Evolutionary conservation across 345 rosid species (phyloP), one percentile per base, ranked within the genome.

Genomic region (Gynandropsis gynandra): DNA sequence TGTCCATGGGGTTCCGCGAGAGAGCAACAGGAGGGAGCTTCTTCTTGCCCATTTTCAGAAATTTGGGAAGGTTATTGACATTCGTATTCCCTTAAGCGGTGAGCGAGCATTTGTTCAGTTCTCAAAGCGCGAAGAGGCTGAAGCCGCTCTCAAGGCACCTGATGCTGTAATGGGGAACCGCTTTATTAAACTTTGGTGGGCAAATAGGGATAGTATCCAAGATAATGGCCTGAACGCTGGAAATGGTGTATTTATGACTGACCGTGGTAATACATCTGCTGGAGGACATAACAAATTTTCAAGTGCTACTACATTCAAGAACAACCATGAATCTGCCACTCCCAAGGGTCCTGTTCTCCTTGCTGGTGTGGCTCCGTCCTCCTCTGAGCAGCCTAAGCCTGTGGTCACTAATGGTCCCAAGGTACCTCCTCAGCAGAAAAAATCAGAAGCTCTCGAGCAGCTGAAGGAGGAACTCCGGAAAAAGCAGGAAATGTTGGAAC

Each of bases 131-230:
- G 97, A 92, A 70, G 95, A 85, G 62, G 96, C 96, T 39, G 98
- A 92, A 68, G 87, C 96, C 71, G 98, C 96, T 61, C 74, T 92
- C 44, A 75, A 59, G 66, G 78, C 98, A 55, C 98, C 96, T 62
- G 96, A 92, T 80, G 98, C 96, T 65, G 95, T 92, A 47, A 92
- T 92, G 98, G 98, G 96, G 48, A 92, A 92, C 70, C 95, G 96
- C 46, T 92, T 92, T 72, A 82, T 92, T 72, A 92, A 80, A 72
- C 78, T 92, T 48, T 83, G 86, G 87, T 92, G 99, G 99, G 97
- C 99, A 45, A 92, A 92, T 69, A 82, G 97, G 34, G 99, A 92
- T 73, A 85, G 72, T 64, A 69, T 85, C 59, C 77, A 73, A 44
- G 87, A 80, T 72, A 82, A 71, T 62, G 79, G 75, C 42, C 31